These are phyloP conservation scores for Fomitopsis palustris DNA, from an alignment of 1,284 basidiomycete species.

Conservation along the genomic window DNA sequence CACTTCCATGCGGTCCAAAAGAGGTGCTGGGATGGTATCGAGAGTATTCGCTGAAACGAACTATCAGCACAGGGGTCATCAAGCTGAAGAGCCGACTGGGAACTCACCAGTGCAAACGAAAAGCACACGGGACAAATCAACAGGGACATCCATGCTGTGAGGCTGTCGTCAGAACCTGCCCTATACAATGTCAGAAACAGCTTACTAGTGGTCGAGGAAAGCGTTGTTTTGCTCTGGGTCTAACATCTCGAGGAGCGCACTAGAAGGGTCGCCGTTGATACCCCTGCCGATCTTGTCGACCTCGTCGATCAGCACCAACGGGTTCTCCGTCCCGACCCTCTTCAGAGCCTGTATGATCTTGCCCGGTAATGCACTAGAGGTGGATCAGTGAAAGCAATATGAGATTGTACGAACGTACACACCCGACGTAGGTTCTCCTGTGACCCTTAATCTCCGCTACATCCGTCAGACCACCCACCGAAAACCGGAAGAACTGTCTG, in stretches of 20 bases:
- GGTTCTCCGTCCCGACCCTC: slow-evolving; percentile 96
- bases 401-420: background rate
- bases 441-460: slow-evolving; percentile 99
- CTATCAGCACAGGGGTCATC: background rate
- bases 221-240: slow-evolving; percentile 97
- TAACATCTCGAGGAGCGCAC: slow-evolving; percentile 94
- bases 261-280: slow-evolving; percentile 94
- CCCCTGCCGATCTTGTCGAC: slow-evolving; percentile 99
- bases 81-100: background rate
- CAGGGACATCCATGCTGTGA: slow-evolving; percentile 90
- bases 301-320: slow-evolving; percentile 94
- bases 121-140: slow-evolving; percentile 93
- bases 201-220: slow-evolving; percentile 94
- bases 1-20: slow-evolving; percentile 97
- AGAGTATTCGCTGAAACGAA: slow-evolving; percentile 76
- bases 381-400: background rate
- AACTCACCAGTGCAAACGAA: slow-evolving; percentile 91
- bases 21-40: slow-evolving; percentile 94
- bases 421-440: slow-evolving; percentile 94
- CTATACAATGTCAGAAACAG: slow-evolving; percentile 10
- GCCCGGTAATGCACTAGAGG: slow-evolving; percentile 81
- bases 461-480: slow-evolving; percentile 94
- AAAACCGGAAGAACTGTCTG: slow-evolving; percentile 93
- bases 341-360: slow-evolving; percentile 98
- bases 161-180: background rate